Evolutionary conservation across 2,329 filamentous ascomycete species (phyloP).

Genomic region (Ascochyta lentis): DNA sequence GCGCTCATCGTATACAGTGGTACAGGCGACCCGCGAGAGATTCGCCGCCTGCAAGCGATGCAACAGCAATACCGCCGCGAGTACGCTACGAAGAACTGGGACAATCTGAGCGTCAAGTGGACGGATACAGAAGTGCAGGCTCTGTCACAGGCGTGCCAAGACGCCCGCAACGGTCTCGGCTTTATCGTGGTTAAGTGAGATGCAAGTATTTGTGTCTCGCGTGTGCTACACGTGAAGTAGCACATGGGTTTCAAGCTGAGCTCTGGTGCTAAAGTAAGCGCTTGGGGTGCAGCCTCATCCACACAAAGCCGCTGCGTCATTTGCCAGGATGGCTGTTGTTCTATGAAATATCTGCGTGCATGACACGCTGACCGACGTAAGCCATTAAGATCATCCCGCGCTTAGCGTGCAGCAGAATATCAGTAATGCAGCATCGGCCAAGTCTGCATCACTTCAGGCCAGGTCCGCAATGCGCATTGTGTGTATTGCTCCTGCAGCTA

Average conservation of each 20-base stretch:
- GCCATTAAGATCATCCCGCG: no score
- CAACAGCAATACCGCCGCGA: conserved; percentile 64
- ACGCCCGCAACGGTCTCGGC: conserved; percentile 64
- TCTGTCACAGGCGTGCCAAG: conserved; percentile 62
- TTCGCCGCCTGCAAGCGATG: conserved; percentile 62
- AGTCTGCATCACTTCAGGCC: not conserved
- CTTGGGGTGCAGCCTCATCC: conserved; percentile 6
- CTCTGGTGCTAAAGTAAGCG: conserved; percentile 23
- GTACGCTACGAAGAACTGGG: conserved; percentile 67
- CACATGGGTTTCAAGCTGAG: conserved; percentile 33
- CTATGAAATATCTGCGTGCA: no score
- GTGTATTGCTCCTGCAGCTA: conserved; percentile 12
- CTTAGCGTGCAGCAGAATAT: not conserved
- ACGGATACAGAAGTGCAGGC: conserved; percentile 69
- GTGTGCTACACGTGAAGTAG: conserved; percentile 35
- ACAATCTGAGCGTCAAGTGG: conserved; percentile 68
- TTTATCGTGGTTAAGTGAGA: conserved; percentile 65
- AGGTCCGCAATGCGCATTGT: not conserved
- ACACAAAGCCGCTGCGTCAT: not conserved
- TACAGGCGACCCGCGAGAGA: conserved; percentile 66
- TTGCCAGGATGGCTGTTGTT: not conserved
- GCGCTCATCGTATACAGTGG: conserved; percentile 69
- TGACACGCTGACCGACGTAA: no score
- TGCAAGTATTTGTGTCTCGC: conserved; percentile 34
- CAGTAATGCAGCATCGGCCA: not conserved